These are phyloP conservation scores for Echeveria elegans DNA, from an alignment of 164 flowering plant genomes.

Conservation along the genomic window DNA sequence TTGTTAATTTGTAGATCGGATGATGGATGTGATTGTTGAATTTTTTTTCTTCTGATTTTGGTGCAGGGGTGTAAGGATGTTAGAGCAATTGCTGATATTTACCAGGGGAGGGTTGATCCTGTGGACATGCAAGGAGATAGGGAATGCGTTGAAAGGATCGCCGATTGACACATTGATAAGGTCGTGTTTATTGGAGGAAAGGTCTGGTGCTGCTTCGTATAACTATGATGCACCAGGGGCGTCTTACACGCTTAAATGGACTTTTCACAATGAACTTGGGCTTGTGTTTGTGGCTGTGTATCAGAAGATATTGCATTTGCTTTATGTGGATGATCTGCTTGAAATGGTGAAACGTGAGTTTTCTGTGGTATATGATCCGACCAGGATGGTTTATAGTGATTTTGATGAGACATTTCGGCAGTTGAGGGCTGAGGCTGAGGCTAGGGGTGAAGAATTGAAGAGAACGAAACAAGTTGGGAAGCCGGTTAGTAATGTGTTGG, in stretches of 20 bases:
- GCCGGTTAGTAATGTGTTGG: conserved; percentile 22
- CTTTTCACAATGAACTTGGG: conserved; percentile 92
- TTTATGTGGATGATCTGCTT: conserved; percentile 90
- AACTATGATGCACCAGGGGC: conserved; percentile 81
- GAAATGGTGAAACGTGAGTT: conserved; percentile 75
- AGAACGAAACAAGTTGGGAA: conserved; percentile 49
- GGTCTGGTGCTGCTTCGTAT: conserved; percentile 74
- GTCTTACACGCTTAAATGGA: conserved; percentile 84
- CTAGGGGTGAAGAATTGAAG: conserved; percentile 78
- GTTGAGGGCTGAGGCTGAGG: conserved; percentile 76
- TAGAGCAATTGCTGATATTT: conserved; percentile 89
- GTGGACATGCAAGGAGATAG: conserved; percentile 92
- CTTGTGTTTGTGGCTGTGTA: conserved; percentile 93
- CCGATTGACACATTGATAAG: conserved; percentile 87
- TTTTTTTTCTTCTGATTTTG: too few relatives aligned
- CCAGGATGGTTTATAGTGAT: conserved; percentile 50
- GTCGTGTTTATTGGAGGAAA: conserved; percentile 90
- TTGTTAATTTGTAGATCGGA: not conserved
- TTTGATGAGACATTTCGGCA: conserved; percentile 84
- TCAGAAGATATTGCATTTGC: conserved; percentile 66
- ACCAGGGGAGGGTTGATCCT: conserved; percentile 95
- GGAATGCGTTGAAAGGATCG: conserved; percentile 85
- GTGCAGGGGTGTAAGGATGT: conserved; percentile 33
- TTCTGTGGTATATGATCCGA: conserved; percentile 68
- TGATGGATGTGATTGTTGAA: too few relatives aligned